A percentile compares a stretch with the other conserved stretches of the same genome.
These are phyloP conservation scores for Euclidium syriacum DNA, from an alignment of 345 rosid genomes.

Conservation along the genomic window DNA sequence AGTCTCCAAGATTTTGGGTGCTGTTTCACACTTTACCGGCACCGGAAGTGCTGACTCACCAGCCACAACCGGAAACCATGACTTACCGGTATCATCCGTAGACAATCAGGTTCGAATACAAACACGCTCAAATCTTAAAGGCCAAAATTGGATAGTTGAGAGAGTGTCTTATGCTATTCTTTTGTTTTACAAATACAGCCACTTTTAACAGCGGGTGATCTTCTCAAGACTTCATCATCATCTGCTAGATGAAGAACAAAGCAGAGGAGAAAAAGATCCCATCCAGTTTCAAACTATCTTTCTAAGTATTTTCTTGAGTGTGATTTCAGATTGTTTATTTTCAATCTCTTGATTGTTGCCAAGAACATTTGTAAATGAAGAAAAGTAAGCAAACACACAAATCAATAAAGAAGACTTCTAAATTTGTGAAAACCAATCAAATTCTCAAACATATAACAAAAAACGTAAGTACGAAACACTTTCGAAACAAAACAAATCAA, in stretches of 20 bases:
- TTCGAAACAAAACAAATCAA: neutral
- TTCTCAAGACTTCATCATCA: slow-evolving; percentile 17
- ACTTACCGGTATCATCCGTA: slow-evolving; percentile 19
- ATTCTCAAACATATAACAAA: slow-evolving; percentile 16
- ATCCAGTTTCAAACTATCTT: neutral
- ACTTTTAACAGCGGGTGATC: slow-evolving; percentile 12
- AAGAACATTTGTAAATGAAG: slow-evolving; percentile 7
- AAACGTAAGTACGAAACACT: neutral
- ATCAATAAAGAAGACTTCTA: neutral
- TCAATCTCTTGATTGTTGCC: slow-evolving; percentile 20
- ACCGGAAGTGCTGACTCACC: slow-evolving; percentile 8
- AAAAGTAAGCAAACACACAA: slow-evolving; percentile 6
- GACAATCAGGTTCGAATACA: slow-evolving; percentile 23
- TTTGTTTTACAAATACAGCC: slow-evolving; percentile 17
- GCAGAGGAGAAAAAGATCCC: neutral
- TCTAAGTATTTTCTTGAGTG: neutral
- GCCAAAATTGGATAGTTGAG: neutral
- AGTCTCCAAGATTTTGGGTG: slow-evolving; percentile 21
- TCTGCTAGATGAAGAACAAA: slow-evolving; percentile 14
- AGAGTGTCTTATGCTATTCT: neutral
- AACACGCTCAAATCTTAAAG: neutral
- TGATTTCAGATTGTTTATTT: slow-evolving; percentile 3
- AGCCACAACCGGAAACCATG: slow-evolving; percentile 2
- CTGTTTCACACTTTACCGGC: slow-evolving; percentile 13
- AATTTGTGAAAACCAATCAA: slow-evolving; percentile 7